Evolutionary conservation across 1,284 basidiomycete genomes (phyloP).

Genomic region (Grifola frondosa): DNA sequence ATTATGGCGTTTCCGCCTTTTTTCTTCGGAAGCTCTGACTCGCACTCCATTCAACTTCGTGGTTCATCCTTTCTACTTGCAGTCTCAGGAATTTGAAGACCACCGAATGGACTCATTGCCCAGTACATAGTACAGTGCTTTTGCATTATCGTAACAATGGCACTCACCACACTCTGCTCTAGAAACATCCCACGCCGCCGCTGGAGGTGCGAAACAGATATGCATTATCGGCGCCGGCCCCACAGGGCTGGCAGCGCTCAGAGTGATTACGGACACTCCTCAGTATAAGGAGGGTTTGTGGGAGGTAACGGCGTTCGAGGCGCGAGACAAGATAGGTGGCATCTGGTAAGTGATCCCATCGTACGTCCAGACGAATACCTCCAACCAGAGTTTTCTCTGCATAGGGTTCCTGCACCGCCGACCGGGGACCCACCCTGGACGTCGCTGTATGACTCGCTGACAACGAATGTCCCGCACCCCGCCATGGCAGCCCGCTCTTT

Average conservation of each 20-base stretch:
- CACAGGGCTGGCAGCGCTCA: conserved; percentile 65
- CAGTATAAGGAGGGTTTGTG: conserved; percentile 59
- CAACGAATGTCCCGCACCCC: conserved; percentile 75
- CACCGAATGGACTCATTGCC: too few species aligned
- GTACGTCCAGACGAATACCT: too few species aligned
- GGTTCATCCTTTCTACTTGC: too few species aligned
- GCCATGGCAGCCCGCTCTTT: conserved; percentile 66
- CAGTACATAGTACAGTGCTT: too few species aligned
- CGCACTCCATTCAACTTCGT: too few species aligned
- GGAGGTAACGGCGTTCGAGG: conserved; percentile 58
- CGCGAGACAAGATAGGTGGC: conserved; percentile 65
- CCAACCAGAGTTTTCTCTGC: neutral
- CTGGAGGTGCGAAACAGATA: conserved; percentile 44
- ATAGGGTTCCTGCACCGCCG: conserved; percentile 57
- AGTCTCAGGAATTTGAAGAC: too few species aligned
- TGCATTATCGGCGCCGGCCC: conserved; percentile 72
- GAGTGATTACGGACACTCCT: conserved; percentile 55
- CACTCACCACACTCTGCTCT: too few species aligned
- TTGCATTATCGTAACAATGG: too few species aligned
- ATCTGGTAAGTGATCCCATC: conserved; percentile 76
- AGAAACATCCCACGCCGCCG: too few species aligned
- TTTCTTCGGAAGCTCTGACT: too few species aligned
- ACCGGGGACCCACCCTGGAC: conserved; percentile 56
- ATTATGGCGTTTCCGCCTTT: too few species aligned
- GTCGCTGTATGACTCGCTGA: conserved; percentile 72